These are phyloP conservation scores for Sphaerulina populicola DNA, from an alignment of 2,329 filamentous ascomycete genomes.

Conservation along the genomic window DNA sequence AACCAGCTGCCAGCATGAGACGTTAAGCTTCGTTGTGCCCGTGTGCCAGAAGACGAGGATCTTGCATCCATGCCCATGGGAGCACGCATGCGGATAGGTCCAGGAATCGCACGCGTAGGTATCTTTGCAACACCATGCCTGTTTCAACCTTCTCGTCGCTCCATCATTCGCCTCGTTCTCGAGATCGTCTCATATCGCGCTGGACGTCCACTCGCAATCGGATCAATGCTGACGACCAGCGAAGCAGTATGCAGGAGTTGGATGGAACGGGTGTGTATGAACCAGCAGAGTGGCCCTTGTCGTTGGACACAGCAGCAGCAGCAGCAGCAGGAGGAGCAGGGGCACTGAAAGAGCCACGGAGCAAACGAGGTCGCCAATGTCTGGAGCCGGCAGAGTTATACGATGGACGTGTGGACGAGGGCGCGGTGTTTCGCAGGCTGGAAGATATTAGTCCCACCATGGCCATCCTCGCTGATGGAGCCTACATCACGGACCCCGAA, in stretches of 20 bases:
- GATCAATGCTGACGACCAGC: constrained; percentile 26
- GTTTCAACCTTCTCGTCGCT: constrained; percentile 26
- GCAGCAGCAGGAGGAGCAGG: background rate
- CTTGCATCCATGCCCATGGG: constrained; percentile 14
- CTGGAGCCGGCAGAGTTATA: constrained; percentile 14
- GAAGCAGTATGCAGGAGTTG: constrained; percentile 26
- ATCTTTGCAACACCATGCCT: constrained; percentile 24
- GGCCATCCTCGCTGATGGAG: constrained; percentile 14
- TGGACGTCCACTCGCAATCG: constrained; percentile 26
- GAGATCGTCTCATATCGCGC: constrained; percentile 21
- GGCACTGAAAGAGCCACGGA: background rate
- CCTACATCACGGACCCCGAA: constrained; percentile 15
- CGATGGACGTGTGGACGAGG: constrained; percentile 17
- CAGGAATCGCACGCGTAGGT: constrained; percentile 13
- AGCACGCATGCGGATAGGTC: constrained; percentile 8
- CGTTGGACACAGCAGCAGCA: constrained; percentile 4
- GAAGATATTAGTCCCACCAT: constrained; percentile 18
- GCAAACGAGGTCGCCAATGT: background rate
- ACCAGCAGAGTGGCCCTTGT: constrained; percentile 26
- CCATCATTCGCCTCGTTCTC: constrained; percentile 17
- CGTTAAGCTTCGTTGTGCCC: constrained; percentile 5
- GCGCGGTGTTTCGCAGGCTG: constrained; percentile 19
- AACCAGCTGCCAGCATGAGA: background rate
- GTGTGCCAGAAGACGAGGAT: constrained; percentile 10
- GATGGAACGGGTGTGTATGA: constrained; percentile 27